phyloP scores from a whole-genome alignment of 306 rosid genomes.

The Argentina anserina region DNA sequence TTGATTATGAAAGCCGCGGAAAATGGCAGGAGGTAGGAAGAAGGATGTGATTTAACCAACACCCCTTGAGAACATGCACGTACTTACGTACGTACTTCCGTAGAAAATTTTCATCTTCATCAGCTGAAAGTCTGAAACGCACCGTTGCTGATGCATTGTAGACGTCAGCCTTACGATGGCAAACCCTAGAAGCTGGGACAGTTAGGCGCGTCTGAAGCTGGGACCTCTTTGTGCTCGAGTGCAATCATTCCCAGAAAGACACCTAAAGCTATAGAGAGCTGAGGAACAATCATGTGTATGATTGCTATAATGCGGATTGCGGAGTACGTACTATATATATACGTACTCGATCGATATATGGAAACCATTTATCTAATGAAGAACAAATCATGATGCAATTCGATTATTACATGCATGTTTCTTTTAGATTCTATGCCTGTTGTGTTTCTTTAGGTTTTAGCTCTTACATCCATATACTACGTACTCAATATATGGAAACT shows the following conservation, averaged over 20 bases:
- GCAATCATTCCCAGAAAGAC: neutral
- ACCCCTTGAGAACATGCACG: neutral
- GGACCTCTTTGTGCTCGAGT: neutral
- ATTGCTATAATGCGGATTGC: constrained; percentile 6
- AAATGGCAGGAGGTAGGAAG: too few relatives aligned
- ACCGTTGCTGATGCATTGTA: neutral
- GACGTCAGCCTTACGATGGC: constrained; percentile 1
- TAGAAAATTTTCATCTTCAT: neutral
- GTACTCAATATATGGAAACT: constrained; percentile 7
- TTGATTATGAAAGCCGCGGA: too few relatives aligned
- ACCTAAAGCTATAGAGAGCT: neutral
- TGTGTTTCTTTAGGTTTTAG: too few relatives aligned
- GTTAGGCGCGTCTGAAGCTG: neutral
- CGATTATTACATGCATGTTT: too few relatives aligned
- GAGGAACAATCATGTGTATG: neutral
- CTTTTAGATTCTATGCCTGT: neutral
- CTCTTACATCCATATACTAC: too few relatives aligned
- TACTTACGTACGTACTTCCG: neutral
- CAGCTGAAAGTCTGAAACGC: too few relatives aligned
- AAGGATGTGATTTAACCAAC: too few relatives aligned
- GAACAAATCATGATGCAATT: too few relatives aligned
- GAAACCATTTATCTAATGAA: neutral
- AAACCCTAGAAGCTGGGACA: neutral
- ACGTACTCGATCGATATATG: constrained; percentile 3
- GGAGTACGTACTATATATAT: too few relatives aligned